Evolutionary conservation across 1,139 yeast genomes (phyloP).

Genomic region (Sugiyamaella paludigena): DNA sequence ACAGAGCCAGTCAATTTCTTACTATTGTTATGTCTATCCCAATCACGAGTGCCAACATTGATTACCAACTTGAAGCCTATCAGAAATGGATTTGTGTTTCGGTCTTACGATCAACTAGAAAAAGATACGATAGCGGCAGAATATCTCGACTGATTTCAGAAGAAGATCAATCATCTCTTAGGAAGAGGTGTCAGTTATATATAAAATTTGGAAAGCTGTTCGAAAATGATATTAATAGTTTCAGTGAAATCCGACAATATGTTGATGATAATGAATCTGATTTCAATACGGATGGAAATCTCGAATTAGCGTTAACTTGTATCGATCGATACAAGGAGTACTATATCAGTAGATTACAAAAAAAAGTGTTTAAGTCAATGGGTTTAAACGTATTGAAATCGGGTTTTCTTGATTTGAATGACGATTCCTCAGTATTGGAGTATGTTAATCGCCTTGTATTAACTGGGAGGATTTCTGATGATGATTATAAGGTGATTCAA

Average conservation of each 20-base stretch:
- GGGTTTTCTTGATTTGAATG: neutral
- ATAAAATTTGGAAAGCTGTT: neutral
- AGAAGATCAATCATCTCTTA: neutral
- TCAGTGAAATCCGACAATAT: neutral
- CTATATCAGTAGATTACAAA: neutral
- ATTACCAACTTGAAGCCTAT: neutral
- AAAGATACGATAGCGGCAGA: neutral
- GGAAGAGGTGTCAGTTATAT: conserved; percentile 3
- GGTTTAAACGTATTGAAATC: neutral
- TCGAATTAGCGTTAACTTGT: neutral
- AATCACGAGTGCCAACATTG: neutral
- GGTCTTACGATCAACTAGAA: neutral
- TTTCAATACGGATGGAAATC: conserved; percentile 3
- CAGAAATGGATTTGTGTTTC: conserved; percentile 10
- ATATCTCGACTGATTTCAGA: conserved; percentile 1
- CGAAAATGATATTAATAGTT: neutral
- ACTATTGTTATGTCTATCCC: conserved; percentile 24
- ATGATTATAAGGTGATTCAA: conserved; percentile 6
- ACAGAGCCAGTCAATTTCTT: conserved; percentile 27
- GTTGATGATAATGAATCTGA: neutral
- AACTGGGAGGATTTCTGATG: neutral
- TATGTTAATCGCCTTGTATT: conserved; percentile 2
- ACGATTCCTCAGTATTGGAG: neutral
- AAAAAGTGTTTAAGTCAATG: conserved; percentile 8
- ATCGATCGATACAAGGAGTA: conserved; percentile 2